phyloP scores from a whole-genome alignment of 208 protist species.

The Trypanosoma vivax region DNA sequence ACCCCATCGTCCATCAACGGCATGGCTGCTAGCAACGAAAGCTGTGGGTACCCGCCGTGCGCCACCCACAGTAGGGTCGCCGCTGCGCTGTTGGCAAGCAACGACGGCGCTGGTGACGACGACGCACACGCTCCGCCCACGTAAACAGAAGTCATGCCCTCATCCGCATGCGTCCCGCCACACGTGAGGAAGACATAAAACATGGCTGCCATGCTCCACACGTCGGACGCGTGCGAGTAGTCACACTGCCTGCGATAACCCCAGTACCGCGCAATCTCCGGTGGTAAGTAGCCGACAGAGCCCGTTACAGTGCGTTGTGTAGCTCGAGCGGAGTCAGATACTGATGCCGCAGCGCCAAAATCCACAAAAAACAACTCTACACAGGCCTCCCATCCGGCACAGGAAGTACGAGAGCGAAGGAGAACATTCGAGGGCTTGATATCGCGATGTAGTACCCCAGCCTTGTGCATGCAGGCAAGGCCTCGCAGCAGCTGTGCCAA shows the following conservation, averaged over 20 bases:
- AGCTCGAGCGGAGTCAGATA: neutral
- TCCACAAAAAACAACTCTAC: conserved; percentile 19
- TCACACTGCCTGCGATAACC: conserved; percentile 14
- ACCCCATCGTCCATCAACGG: conserved; percentile 5
- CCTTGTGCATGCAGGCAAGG: conserved; percentile 26
- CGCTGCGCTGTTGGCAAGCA: neutral
- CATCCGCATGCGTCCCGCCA: conserved; percentile 6
- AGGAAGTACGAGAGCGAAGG: conserved; percentile 6
- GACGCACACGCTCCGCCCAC: neutral
- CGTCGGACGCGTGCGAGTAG: conserved; percentile 21
- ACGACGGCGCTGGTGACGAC: too few relatives aligned
- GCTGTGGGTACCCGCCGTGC: conserved; percentile 10
- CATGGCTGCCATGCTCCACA: conserved; percentile 25
- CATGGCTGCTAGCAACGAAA: conserved; percentile 1
- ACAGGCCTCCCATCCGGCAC: conserved; percentile 5
- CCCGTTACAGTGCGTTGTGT: conserved; percentile 23
- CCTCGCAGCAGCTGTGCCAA: conserved; percentile 19
- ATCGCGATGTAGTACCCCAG: conserved; percentile 28
- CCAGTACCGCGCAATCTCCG: conserved; percentile 25
- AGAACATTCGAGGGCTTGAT: conserved; percentile 38
- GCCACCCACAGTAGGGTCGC: conserved; percentile 5
- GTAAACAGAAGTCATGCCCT: conserved; percentile 18
- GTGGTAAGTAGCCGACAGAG: conserved; percentile 18
- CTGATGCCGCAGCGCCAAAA: conserved; percentile 18
- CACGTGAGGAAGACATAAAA: conserved; percentile 27